These are phyloP conservation scores for Hypocrella siamensis DNA, from an alignment of 2,329 filamentous ascomycete genomes.

Conservation along the genomic window DNA sequence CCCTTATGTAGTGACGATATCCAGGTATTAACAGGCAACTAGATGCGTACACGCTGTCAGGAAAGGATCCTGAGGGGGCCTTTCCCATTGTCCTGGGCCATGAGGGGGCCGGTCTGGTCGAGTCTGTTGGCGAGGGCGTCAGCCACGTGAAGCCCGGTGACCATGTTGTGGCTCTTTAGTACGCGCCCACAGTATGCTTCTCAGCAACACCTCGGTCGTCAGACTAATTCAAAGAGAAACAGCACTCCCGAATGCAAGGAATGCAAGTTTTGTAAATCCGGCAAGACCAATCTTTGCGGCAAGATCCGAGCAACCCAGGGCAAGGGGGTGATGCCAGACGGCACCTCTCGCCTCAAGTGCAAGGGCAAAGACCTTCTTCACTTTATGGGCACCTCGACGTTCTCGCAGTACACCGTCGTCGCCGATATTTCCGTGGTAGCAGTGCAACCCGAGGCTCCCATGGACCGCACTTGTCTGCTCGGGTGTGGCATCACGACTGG, in stretches of 20 bases:
- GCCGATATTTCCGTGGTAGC: slow-evolving; percentile 97
- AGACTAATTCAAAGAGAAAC: neutral
- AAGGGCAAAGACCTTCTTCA: slow-evolving; percentile 91
- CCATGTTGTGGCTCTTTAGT: slow-evolving; percentile 82
- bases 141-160: slow-evolving; percentile 89
- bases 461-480: slow-evolving; percentile 90
- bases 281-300: slow-evolving; percentile 97
- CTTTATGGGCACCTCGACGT: slow-evolving; percentile 99
- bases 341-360: slow-evolving; percentile 84
- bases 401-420: slow-evolving; percentile 97
- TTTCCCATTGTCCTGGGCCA: slow-evolving; percentile 83
- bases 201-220: neutral
- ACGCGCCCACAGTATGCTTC: slow-evolving; percentile 16
- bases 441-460: slow-evolving; percentile 76
- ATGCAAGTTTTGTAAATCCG: slow-evolving; percentile 99
- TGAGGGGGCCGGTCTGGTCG: slow-evolving; percentile 82
- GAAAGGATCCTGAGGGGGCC: slow-evolving; percentile 92
- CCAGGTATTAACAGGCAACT: slow-evolving; percentile 3
- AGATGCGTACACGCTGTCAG: slow-evolving; percentile 90
- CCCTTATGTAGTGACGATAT: neutral
- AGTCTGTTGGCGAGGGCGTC: slow-evolving; percentile 88
- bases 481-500: slow-evolving; percentile 98
- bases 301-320: slow-evolving; percentile 98
- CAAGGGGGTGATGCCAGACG: slow-evolving; percentile 92
- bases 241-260: slow-evolving; percentile 94